Base-by-base conservation (phyloP, 495 filamentous ascomycete species). In the Tuber umbilicatum region DNA sequence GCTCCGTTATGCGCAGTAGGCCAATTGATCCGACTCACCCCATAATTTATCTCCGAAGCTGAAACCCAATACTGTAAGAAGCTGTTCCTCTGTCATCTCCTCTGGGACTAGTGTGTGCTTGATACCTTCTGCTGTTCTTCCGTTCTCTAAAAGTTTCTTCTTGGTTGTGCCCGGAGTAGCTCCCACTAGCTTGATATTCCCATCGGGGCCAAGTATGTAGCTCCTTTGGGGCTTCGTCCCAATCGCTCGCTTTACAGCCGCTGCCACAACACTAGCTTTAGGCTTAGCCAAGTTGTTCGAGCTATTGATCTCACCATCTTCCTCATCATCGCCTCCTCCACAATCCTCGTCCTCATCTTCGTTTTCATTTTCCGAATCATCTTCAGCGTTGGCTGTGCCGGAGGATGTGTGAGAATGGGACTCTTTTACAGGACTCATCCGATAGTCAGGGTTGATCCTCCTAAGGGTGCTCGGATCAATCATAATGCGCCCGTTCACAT, bases 401-500 rank as follows among this genome's bases (percentile, higher is more conserved):
- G 40, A 16, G 45, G 73, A 23, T 10, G 76, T 47, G 43, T 79
- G 73, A 14, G 73, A 73, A 16, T n/a, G 0, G 71, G 77, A 74
- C 38, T 74, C 77, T 69, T 78, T 81, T 21, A 81, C 80, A 39
- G 80, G 79, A 72, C 89, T 93, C 82, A 97, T 91, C 17, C 88
- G 89, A 78, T 97, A 97, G 79, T 97, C 97, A 2, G 94, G 93
- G 75, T 94, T 93, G 76, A 96, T 92, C 4, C 93, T 88, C 38
- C 93, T 89, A 85, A 94, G 93, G 73, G 93, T 94, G 38, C 89
- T 90, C 0, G 94, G 92, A 80, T 97, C 94, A 60, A 97, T 86
- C 94, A 97, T 97, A 74, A 97, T 89, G 67, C 94, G 89, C 37
- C 93, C 92, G 76, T 97, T 94, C 84, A 96, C 92, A 75, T 94